Conservation (phyloP, 2,329 filamentous ascomycete species). For the Colletotrichum gigasporum region DNA sequence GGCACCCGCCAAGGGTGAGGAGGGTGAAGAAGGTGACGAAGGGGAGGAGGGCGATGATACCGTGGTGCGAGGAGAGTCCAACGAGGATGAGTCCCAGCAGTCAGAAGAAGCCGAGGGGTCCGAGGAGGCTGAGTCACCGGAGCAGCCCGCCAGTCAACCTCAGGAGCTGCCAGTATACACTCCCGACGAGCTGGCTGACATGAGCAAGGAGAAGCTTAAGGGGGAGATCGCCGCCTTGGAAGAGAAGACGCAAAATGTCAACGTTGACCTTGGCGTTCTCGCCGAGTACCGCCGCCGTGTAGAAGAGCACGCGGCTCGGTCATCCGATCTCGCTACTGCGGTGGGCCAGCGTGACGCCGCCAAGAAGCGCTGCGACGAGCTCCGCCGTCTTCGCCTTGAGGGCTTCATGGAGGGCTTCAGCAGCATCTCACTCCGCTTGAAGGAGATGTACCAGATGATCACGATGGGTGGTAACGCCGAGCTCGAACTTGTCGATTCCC, state of each 20-base stretch:
- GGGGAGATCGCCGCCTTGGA: constrained; percentile 70
- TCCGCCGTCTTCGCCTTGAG: constrained; percentile 88
- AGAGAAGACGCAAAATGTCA: constrained; percentile 82
- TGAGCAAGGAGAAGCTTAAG: constrained; percentile 70
- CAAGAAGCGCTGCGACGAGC: constrained; percentile 92
- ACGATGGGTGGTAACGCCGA: constrained; percentile 99
- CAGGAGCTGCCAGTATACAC: constrained; percentile 82
- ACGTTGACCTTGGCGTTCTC: constrained; percentile 88
- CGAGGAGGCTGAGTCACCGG: constrained; percentile 32
- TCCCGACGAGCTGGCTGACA: constrained; percentile 72
- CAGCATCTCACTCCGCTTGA: constrained; percentile 90
- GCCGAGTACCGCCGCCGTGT: constrained; percentile 88
- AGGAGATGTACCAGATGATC: constrained; percentile 99
- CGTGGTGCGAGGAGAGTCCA: neutral
- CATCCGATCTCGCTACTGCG: constrained; percentile 84
- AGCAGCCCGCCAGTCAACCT: constrained; percentile 44
- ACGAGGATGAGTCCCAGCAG: constrained; percentile 28
- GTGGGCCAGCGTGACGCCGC: constrained; percentile 82
- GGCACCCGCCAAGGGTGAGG: constrained; percentile 29
- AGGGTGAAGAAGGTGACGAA: constrained; percentile 34
- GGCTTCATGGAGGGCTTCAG: constrained; percentile 99
- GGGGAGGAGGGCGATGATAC: constrained; percentile 36
- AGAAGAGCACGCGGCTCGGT: constrained; percentile 82
- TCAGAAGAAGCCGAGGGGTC: constrained; percentile 36
- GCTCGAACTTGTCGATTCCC: constrained; percentile 92